phyloP scores from a whole-genome alignment of 192 early-diverging fungal genomes.

The Backusella mclennaniae region DNA sequence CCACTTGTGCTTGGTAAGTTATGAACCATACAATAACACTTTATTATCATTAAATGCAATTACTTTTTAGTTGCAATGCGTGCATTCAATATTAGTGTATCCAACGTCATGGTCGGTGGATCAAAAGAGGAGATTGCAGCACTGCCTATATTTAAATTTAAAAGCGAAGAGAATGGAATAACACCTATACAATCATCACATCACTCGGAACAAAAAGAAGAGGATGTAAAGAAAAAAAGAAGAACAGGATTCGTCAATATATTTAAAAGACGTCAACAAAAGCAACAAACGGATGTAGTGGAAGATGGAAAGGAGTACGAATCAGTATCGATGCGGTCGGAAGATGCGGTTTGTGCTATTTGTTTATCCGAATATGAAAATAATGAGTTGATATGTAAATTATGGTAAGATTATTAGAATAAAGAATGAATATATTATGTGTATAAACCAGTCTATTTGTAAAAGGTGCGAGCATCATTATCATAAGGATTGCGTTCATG shows the following conservation, averaged over 20 bases:
- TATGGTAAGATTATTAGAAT: constrained; percentile 44
- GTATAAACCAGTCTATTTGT: not conserved
- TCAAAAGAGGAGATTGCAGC: constrained; percentile 63
- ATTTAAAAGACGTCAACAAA: not conserved
- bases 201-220: not conserved
- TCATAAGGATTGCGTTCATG: constrained; percentile 79
- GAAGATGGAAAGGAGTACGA: not conserved
- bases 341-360: constrained; percentile 64
- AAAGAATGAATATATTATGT: not conserved
- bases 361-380: constrained; percentile 78
- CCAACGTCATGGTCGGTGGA: constrained; percentile 60
- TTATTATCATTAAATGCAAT: not conserved
- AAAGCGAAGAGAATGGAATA: not conserved
- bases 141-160: constrained; percentile 65
- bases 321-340: not conserved
- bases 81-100: constrained; percentile 46
- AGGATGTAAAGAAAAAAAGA: not conserved
- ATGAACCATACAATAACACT: not conserved
- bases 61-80: constrained; percentile 47
- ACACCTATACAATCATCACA: not conserved
- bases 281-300: not conserved
- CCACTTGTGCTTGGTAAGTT: constrained; percentile 51
- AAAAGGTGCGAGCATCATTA: constrained; percentile 68
- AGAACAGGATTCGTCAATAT: not conserved
- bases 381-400: constrained; percentile 67